A percentile compares a stretch with the other conserved stretches of the same genome.
These are phyloP conservation scores for Fusarium chlamydosporum DNA, from an alignment of 2,329 filamentous ascomycete genomes.

Conservation along the genomic window DNA sequence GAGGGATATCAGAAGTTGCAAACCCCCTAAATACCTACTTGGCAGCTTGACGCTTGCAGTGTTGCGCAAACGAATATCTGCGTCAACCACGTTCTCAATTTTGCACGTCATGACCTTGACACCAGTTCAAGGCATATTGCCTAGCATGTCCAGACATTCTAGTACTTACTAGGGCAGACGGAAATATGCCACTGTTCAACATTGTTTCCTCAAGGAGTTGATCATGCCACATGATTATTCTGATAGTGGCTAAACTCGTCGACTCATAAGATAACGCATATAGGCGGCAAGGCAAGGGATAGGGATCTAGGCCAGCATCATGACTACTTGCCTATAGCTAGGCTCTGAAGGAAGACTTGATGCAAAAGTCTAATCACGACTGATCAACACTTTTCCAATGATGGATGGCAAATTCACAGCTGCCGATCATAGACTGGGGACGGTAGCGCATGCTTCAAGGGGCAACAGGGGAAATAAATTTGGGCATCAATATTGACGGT, in stretches of 20 bases:
- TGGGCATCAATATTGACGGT: constrained; percentile 23
- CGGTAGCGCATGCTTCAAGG: not conserved
- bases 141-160: no score
- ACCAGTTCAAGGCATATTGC: no score
- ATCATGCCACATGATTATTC: not conserved
- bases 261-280: constrained; percentile 5
- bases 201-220: not conserved
- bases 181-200: no score
- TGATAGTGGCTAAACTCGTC: constrained; percentile 13
- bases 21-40: not conserved
- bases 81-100: no score
- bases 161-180: no score
- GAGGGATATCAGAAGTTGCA: not conserved
- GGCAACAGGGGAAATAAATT: constrained; percentile 12
- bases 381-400: constrained; percentile 19
- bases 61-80: no score
- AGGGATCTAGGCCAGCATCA: constrained; percentile 4
- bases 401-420: constrained; percentile 4
- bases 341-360: not conserved
- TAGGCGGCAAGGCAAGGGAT: not conserved
- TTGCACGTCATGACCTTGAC: no score
- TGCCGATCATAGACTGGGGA: constrained; percentile 23
- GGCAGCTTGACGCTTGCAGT: not conserved
- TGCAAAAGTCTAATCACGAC: not conserved
- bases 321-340: not conserved